A percentile compares a stretch with the other conserved stretches of the same genome.
Conservation (phyloP, 73 alveolate species). For the Paramecium octaurelia region DNA sequence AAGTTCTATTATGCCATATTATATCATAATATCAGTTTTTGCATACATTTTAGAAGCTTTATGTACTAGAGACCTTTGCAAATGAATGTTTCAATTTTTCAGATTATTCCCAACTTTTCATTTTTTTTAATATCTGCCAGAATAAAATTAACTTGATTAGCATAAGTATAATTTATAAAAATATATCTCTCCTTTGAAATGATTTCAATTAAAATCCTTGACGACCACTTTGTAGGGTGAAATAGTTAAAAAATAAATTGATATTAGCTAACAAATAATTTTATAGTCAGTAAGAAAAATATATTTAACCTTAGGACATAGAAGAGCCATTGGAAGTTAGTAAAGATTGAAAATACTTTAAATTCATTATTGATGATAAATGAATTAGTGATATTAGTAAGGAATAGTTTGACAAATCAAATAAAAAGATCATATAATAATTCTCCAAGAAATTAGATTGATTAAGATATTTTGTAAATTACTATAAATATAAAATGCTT, state of each 20-base stretch:
- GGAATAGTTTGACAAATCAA: neutral
- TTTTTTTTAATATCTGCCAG: neutral
- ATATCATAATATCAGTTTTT: neutral
- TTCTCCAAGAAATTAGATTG: neutral
- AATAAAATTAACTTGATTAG: neutral
- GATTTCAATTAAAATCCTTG: neutral
- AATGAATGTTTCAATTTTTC: neutral
- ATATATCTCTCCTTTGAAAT: neutral
- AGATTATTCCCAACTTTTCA: neutral
- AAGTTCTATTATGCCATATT: too few species aligned
- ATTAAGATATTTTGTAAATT: neutral
- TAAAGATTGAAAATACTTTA: neutral
- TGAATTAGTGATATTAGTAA: neutral
- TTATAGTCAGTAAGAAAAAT: neutral
- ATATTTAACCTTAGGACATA: neutral
- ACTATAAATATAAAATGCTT: neutral
- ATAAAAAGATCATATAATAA: neutral
- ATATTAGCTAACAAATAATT: neutral
- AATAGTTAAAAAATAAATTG: neutral
- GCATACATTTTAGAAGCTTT: neutral
- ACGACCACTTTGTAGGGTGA: neutral
- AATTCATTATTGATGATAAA: neutral
- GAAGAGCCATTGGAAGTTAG: neutral
- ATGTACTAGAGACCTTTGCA: neutral
- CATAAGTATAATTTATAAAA: neutral